Evolutionary conservation across 768 basidiomycete species (phyloP).

Genomic region (Phaeotremella fagi): DNA sequence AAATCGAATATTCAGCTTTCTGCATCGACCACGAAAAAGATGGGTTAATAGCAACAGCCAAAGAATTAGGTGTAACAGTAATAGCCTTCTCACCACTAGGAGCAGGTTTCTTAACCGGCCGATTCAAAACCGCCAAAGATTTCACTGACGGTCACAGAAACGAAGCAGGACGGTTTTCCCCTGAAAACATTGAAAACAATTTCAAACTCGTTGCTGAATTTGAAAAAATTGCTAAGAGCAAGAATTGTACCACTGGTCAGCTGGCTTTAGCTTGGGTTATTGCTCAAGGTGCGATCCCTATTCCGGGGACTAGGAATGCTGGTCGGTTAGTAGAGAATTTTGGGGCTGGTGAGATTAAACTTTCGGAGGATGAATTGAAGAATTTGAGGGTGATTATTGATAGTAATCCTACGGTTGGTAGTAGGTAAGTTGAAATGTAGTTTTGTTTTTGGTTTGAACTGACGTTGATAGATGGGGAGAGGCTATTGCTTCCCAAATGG

Average conservation of each 20-base stretch:
- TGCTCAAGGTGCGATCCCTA: slow-evolving; percentile 43
- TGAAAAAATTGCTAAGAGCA: slow-evolving; percentile 42
- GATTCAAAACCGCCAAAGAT: slow-evolving; percentile 12
- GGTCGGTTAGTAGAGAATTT: slow-evolving; percentile 42
- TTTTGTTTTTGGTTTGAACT: too few relatives aligned
- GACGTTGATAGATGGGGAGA: too few relatives aligned
- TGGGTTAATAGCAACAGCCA: slow-evolving; percentile 44
- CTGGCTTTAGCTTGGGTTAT: slow-evolving; percentile 49
- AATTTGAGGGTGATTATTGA: too few relatives aligned
- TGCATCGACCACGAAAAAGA: slow-evolving; percentile 40
- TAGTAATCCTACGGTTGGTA: too few relatives aligned
- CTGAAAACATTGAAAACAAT: slow-evolving; percentile 47
- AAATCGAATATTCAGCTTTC: slow-evolving; percentile 47
- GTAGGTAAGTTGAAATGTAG: too few relatives aligned
- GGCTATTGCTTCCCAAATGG: too few relatives aligned
- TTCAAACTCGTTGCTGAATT: slow-evolving; percentile 48
- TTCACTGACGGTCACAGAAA: slow-evolving; percentile 38
- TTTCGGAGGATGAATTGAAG: too few relatives aligned
- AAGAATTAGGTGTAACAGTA: slow-evolving; percentile 52
- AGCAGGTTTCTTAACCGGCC: slow-evolving; percentile 50
- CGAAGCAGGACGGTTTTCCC: neutral
- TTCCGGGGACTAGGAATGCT: slow-evolving; percentile 29
- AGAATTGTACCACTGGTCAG: slow-evolving; percentile 48
- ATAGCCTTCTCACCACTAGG: slow-evolving; percentile 52
- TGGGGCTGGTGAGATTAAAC: slow-evolving; percentile 26